Evolutionary conservation across 2,329 filamentous ascomycete species (phyloP), one percentile per base, ranked within the genome.

Genomic region (Lachnellula hyalina): DNA sequence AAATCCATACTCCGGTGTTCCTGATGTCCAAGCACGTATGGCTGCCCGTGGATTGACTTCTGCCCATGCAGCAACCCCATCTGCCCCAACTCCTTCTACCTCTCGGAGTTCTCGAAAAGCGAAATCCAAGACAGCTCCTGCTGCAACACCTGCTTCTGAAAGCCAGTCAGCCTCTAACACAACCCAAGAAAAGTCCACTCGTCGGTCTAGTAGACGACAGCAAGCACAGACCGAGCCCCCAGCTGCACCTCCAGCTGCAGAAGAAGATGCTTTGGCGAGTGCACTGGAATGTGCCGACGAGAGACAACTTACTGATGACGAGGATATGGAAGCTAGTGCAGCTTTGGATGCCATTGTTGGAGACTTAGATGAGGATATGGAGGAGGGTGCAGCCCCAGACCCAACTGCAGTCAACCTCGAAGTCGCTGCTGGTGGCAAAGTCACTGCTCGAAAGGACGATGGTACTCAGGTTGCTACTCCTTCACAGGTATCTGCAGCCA

Each of bases 261-360:
- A 85, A 15, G 77, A 82, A 2, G 84, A 89, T 50, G 78, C 79
- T 51, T 71, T 83, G 38, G 80, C 87, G 54, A 84, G 87, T 63
- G 85, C 87, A 2, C 76, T 97, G 3, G 94, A 97, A 73, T 96
- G 93, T 70, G 92, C 91, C 7, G 93, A 97, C 68, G 93, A 97
- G 73, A 88, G 88, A 68, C 89, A 90, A 52, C 72, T 96, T 12
- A 86, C 85, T 14, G 87, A 89, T 36, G 86, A 89, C 15, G 85
- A 86, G 2, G 83, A 84, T 15, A 75, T 85, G 53, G 84, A 84
- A 15, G 86, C 89, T 34, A 76, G 74, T 46, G 80, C 80, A 61
- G 84, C 87, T 5, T 74, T 97, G 49, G 90, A 96, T 69, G 85
- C 90, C 21, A 88, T 97, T 57, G 86, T 96, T n/a, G 90, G 92